phyloP scores from a whole-genome alignment of 345 rosid genomes.

The Pseudoturritis turrita region DNA sequence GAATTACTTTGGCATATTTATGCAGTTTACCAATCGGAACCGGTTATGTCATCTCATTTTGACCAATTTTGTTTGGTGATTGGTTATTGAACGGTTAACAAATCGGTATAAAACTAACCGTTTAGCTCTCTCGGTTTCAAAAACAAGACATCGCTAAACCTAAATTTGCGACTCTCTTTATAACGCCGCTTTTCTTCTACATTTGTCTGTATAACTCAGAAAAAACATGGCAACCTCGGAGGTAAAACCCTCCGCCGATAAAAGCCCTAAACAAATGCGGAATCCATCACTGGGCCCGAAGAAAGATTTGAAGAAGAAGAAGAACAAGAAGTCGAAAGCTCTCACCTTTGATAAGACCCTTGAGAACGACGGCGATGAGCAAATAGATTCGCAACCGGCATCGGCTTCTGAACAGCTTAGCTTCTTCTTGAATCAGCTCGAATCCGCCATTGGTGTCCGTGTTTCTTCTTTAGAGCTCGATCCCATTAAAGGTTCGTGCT shows the following conservation, averaged over 20 bases:
- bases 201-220: background rate
- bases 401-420: slow-evolving; percentile 47
- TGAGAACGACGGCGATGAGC: background rate
- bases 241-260: slow-evolving; percentile 13
- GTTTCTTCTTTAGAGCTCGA: slow-evolving; percentile 74
- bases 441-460: slow-evolving; percentile 52
- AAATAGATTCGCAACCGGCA: background rate
- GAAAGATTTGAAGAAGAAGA: slow-evolving; percentile 22
- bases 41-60: background rate
- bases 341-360: background rate
- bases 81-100: background rate
- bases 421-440: slow-evolving; percentile 47
- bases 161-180: slow-evolving; percentile 4
- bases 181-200: slow-evolving; percentile 27
- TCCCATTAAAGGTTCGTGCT: slow-evolving; percentile 45
- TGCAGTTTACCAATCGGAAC: background rate
- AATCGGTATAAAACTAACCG: background rate
- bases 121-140: background rate
- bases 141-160: slow-evolving; percentile 14
- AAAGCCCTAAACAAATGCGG: slow-evolving; percentile 9
- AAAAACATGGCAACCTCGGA: slow-evolving; percentile 4
- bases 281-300: slow-evolving; percentile 25
- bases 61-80: background rate
- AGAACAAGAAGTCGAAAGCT: slow-evolving; percentile 14
- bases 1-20: too few relatives aligned